phyloP scores from a whole-genome alignment of 192 early-diverging fungal genomes.

The Linnemannia schmuckeri region DNA sequence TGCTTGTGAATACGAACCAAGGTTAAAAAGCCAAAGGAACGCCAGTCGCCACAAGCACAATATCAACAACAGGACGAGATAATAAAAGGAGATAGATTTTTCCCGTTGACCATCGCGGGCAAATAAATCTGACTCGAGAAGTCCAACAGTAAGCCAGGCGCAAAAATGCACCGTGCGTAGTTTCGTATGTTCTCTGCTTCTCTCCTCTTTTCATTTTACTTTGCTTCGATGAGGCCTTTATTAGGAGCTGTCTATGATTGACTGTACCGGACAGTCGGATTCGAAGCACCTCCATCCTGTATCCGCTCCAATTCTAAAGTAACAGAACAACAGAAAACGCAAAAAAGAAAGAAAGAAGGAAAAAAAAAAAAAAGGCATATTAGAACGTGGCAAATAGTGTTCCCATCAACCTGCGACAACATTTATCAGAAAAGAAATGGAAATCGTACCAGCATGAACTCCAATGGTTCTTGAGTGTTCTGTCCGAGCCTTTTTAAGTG shows the following conservation, averaged over 20 bases:
- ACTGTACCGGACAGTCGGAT: constrained; percentile 53
- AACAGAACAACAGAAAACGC: neutral
- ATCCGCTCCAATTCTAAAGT: constrained; percentile 49
- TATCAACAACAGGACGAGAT: neutral
- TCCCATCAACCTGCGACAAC: neutral
- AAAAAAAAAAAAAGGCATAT: neutral
- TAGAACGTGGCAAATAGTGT: neutral
- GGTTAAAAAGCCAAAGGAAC: neutral
- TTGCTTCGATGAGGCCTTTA: neutral
- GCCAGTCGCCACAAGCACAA: neutral
- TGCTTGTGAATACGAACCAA: too few relatives aligned
- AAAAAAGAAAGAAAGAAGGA: neutral
- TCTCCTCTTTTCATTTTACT: neutral
- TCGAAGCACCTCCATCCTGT: constrained; percentile 54
- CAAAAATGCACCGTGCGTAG: neutral
- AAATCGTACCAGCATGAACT: constrained; percentile 34
- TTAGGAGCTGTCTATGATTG: constrained; percentile 22
- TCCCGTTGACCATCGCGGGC: neutral
- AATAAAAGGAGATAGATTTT: constrained; percentile 3
- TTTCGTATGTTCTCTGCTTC: neutral
- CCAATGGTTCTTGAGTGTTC: constrained; percentile 31
- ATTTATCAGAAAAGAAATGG: neutral
- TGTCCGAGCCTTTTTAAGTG: constrained; percentile 27
- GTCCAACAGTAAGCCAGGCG: neutral
- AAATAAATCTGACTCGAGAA: neutral